Conservation (phyloP, 225 moss, liverwort and hornwort genomes). For the Physcomitrellopsis africana region DNA sequence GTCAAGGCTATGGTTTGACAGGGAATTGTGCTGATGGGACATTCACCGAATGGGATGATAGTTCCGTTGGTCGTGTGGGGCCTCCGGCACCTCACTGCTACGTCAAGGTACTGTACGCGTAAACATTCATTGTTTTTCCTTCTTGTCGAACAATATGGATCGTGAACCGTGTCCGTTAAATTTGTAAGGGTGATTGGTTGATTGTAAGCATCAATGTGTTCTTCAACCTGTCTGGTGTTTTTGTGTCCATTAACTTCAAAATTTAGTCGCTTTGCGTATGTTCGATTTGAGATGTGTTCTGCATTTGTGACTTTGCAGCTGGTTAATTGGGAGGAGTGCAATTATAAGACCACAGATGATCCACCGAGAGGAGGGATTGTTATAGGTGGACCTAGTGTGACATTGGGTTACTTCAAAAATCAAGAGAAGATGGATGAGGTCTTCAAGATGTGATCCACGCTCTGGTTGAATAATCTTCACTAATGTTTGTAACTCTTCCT, state of each 20-base stretch:
- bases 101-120: slow-evolving; percentile 54
- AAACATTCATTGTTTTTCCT: background rate
- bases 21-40: slow-evolving; percentile 97
- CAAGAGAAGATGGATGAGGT: slow-evolving; percentile 80
- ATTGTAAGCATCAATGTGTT: background rate
- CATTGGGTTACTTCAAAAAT: slow-evolving; percentile 88
- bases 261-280: slow-evolving; percentile 18
- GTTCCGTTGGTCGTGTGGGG: slow-evolving; percentile 86
- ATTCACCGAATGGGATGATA: slow-evolving; percentile 83
- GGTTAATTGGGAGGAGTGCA: slow-evolving; percentile 88
- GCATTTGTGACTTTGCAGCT: slow-evolving; percentile 50
- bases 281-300: slow-evolving; percentile 26
- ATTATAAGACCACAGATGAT: slow-evolving; percentile 63
- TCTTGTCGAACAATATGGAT: background rate
- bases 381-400: slow-evolving; percentile 87
- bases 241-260: background rate
- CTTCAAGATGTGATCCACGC: slow-evolving; percentile 59
- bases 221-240: background rate
- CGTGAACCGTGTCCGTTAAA: background rate
- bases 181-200: background rate
- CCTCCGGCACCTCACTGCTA: slow-evolving; percentile 79
- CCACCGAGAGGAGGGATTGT: slow-evolving; percentile 95
- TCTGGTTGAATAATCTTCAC: slow-evolving; percentile 8
- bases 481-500: slow-evolving; percentile 13
- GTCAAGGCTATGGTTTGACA: slow-evolving; percentile 96